phyloP scores from a whole-genome alignment of 78 protist genomes.

The Bodo saltans region DNA sequence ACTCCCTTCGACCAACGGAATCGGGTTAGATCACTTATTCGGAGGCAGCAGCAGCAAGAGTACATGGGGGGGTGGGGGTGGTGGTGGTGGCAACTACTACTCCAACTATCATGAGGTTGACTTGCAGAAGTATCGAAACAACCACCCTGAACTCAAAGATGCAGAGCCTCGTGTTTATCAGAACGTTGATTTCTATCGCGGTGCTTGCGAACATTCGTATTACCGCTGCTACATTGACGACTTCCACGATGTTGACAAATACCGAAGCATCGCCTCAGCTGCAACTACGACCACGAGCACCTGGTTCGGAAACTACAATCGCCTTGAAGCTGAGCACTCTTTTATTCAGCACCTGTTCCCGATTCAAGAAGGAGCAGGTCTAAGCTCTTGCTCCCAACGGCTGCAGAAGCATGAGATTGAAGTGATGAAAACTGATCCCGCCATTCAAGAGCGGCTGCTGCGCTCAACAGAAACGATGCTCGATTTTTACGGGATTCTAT shows the following conservation, averaged over 20 bases:
- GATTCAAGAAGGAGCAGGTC: conserved; percentile 30
- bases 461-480: conserved; percentile 17
- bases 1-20: too few species aligned
- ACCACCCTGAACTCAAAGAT: not conserved
- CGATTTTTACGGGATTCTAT: conserved; percentile 50
- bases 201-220: not conserved
- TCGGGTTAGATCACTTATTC: not conserved
- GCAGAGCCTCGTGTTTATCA: not conserved
- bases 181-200: conserved; percentile 12
- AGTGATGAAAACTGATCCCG: conserved; percentile 4
- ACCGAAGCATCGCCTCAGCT: too few species aligned
- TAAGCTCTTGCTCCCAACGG: conserved; percentile 10
- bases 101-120: too few species aligned
- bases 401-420: conserved; percentile 27
- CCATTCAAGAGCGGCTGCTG: not conserved
- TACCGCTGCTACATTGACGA: conserved; percentile 19
- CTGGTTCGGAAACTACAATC: conserved; percentile 37
- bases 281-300: too few species aligned
- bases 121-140: not conserved
- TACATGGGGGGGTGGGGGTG: too few species aligned
- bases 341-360: conserved; percentile 46
- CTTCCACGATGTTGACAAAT: conserved; percentile 9
- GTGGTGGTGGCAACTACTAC: too few species aligned
- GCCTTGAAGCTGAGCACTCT: conserved; percentile 12
- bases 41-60: too few species aligned